Base-by-base conservation (phyloP, 306 rosid genomes). In the Castanea sativa region DNA sequence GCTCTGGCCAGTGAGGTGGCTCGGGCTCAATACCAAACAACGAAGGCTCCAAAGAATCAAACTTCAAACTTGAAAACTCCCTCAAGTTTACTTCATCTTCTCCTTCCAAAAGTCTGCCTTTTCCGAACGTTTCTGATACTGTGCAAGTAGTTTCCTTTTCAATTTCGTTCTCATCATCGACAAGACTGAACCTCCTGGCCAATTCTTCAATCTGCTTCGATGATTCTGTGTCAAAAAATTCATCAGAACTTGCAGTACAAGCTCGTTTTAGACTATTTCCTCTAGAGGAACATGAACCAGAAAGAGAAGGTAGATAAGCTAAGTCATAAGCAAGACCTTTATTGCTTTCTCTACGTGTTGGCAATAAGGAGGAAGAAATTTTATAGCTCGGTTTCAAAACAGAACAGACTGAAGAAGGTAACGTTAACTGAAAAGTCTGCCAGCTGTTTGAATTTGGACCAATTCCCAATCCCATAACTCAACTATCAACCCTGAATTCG, bases 1-100 rank as follows among this genome's bases (percentile, higher is more conserved):
- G 86, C 56, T 92, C 97, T 1, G 88, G 89, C 94, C 94, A 90
- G 57, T 81, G 79, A 0, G 91, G 89, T 69, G 92, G 89, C 74
- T 92, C 86, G 1, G 92, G 91, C 79, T 81, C 56, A 69, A 92
- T 82, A 5, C 91, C 94, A 7, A 85, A 78, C 21, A 79, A 55
- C 60, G 89, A 81, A 71, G 92, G 97, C 52, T 81, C 85, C 83
- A 88, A 71, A 74, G 75, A n/a, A 20, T 80, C 83, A 41, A 64
- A 83, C 76, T 79, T 74, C 55, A 57, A 43, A n/a, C 82, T 71
- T 18, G 77, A 11, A 74, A 76, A 75, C 27, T 68, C 64, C 71
- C 51, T 60, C 12, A 74, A 27, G 5, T 11, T 73, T 52, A 29
- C 25, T 27, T 30, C 51, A 27, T 59, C 79, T 30, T 67, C 8